phyloP scores from a whole-genome alignment of 805 yeast species.

The Kluyveromyces starmeri region DNA sequence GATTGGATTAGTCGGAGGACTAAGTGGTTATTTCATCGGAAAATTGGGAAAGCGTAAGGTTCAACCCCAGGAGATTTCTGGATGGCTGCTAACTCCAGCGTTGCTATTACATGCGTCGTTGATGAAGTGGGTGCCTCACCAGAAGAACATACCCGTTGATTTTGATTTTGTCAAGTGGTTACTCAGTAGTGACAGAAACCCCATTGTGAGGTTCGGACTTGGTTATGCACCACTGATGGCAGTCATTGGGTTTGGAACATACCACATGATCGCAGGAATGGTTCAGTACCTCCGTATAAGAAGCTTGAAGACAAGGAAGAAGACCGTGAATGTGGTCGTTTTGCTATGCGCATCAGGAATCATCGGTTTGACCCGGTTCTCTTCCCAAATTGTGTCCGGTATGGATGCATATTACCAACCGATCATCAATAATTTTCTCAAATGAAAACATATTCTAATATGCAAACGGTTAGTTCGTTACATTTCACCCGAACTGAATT shows the following conservation, averaged over 20 bases:
- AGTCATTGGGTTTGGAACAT: slow-evolving; percentile 16
- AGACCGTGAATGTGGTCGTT: slow-evolving; percentile 13
- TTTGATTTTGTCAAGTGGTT: slow-evolving; percentile 20
- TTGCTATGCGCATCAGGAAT: slow-evolving; percentile 11
- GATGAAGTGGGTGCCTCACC: slow-evolving; percentile 16
- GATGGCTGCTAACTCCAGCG: slow-evolving; percentile 15
- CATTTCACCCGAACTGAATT: no score
- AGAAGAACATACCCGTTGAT: slow-evolving; percentile 12
- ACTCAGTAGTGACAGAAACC: slow-evolving; percentile 13
- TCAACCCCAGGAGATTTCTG: slow-evolving; percentile 19
- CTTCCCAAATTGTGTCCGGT: slow-evolving; percentile 5
- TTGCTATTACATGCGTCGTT: slow-evolving; percentile 15
- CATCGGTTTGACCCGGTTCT: slow-evolving; percentile 14
- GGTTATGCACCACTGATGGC: slow-evolving; percentile 18
- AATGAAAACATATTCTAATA: background rate
- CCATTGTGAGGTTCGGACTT: slow-evolving; percentile 13
- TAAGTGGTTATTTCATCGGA: slow-evolving; percentile 21
- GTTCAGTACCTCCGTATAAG: slow-evolving; percentile 15
- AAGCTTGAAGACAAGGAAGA: slow-evolving; percentile 14
- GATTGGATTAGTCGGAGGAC: slow-evolving; percentile 20
- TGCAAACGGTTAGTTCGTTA: no score
- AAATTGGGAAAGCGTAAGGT: slow-evolving; percentile 11
- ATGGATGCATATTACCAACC: slow-evolving; percentile 3
- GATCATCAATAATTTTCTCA: slow-evolving; percentile 1
- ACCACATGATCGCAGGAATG: slow-evolving; percentile 19